phyloP scores from a whole-genome alignment of 495 filamentous ascomycete species.

The Poronia punctata region DNA sequence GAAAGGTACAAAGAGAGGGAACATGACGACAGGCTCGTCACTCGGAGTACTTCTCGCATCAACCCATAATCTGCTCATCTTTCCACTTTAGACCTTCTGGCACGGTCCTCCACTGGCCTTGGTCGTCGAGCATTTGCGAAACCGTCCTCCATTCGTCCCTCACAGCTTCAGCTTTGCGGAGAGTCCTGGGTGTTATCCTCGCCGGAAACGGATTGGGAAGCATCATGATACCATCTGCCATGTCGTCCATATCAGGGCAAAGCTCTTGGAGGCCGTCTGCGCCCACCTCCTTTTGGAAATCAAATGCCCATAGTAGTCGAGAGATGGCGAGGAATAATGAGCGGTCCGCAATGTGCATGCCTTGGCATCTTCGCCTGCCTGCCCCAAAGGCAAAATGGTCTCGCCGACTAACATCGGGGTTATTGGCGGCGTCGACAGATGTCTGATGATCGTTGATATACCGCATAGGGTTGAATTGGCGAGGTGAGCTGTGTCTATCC shows the following conservation, averaged over 20 bases:
- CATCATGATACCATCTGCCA: slow-evolving; percentile 25
- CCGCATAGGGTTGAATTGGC: slow-evolving; percentile 27
- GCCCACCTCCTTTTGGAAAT: slow-evolving; percentile 21
- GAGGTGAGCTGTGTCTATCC: slow-evolving; percentile 29
- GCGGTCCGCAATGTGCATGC: slow-evolving; percentile 41
- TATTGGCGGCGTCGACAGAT: slow-evolving; percentile 24
- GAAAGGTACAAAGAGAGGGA: no score
- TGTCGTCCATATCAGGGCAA: slow-evolving; percentile 24
- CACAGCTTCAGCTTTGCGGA: slow-evolving; percentile 11
- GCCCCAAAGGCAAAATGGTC: slow-evolving; percentile 50
- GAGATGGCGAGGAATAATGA: slow-evolving; percentile 40
- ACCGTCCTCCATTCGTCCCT: slow-evolving; percentile 21
- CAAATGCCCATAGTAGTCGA: slow-evolving; percentile 43
- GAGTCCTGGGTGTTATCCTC: slow-evolving; percentile 14
- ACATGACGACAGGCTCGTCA: no score
- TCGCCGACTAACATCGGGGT: slow-evolving; percentile 28
- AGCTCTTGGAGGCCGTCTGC: slow-evolving; percentile 16
- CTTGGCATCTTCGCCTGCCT: slow-evolving; percentile 52
- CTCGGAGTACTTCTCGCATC: no score
- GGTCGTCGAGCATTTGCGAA: slow-evolving; percentile 13
- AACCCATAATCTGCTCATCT: no score
- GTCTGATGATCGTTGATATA: slow-evolving; percentile 23
- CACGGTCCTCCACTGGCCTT: slow-evolving; percentile 17
- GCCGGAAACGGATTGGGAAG: slow-evolving; percentile 10
- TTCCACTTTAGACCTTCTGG: slow-evolving; percentile 15